Percentiles rank a stretch among this genome's conserved stretches.
Conservation (phyloP, 306 rosid species). For the Ceratonia siliqua region DNA sequence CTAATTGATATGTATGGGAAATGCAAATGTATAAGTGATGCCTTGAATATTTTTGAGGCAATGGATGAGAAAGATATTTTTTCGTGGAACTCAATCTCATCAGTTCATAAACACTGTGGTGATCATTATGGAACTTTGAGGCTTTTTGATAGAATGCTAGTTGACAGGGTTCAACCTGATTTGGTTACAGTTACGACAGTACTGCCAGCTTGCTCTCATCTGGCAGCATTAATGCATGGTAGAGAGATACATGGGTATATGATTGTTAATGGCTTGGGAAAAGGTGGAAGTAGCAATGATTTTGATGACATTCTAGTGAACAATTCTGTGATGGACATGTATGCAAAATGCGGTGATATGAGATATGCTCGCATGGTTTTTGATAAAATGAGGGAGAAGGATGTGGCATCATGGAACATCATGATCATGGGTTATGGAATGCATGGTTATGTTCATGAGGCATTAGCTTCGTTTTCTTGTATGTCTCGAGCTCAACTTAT, state of each 20-base stretch:
- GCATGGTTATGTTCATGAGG: constrained; percentile 68
- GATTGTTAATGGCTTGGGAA: constrained; percentile 59
- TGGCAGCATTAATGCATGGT: constrained; percentile 80
- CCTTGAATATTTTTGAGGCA: constrained; percentile 61
- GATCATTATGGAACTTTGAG: constrained; percentile 61
- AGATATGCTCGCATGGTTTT: constrained; percentile 65
- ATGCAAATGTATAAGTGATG: constrained; percentile 58
- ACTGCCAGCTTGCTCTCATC: constrained; percentile 75
- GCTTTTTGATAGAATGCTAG: constrained; percentile 68
- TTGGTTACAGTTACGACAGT: constrained; percentile 65
- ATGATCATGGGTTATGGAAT: constrained; percentile 80
- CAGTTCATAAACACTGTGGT: constrained; percentile 61
- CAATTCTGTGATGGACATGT: constrained; percentile 88
- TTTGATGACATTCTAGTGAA: constrained; percentile 44
- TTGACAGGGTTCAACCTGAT: constrained; percentile 63
- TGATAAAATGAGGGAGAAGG: constrained; percentile 54
- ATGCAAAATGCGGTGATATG: constrained; percentile 85
- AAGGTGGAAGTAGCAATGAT: constrained; percentile 30
- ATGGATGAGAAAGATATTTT: constrained; percentile 71
- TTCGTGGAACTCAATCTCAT: constrained; percentile 85
- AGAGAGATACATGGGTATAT: constrained; percentile 73
- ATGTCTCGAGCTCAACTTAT: constrained; percentile 53
- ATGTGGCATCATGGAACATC: constrained; percentile 91
- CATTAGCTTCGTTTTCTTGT: constrained; percentile 50
- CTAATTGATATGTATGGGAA: constrained; percentile 91